phyloP scores from a whole-genome alignment of 345 rosid species.

The Microcos paniculata region DNA sequence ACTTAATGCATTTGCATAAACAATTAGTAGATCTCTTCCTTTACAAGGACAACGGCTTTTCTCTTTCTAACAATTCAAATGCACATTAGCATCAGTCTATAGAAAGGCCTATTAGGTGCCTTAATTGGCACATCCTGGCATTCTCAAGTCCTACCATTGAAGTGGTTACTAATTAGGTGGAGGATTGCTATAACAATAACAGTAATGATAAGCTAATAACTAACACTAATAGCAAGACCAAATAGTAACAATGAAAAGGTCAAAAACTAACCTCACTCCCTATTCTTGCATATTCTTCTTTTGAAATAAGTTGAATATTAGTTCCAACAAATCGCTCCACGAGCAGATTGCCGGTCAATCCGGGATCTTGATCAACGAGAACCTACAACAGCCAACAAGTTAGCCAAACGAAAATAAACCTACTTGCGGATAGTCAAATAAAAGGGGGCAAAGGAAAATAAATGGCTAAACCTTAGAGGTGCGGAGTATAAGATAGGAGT shows the following conservation, averaged over 20 bases:
- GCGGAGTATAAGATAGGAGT: conserved; percentile 66
- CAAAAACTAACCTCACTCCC: conserved; percentile 74
- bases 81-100: not conserved
- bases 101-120: no score
- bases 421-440: not conserved
- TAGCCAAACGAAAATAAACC: not conserved
- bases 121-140: no score
- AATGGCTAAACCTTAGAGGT: conserved; percentile 60
- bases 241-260: conserved; percentile 9
- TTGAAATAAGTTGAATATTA: conserved; percentile 76
- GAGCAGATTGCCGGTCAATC: conserved; percentile 79
- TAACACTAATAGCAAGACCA: not conserved
- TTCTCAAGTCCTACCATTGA: no score
- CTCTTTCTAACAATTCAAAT: not conserved
- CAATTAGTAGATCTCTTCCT: not conserved
- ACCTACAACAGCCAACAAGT: conserved; percentile 41
- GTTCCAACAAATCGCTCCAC: conserved; percentile 92
- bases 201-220: not conserved
- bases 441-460: not conserved
- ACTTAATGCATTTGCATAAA: not conserved
- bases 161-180: not conserved
- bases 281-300: conserved; percentile 80
- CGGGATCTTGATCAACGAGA: conserved; percentile 85
- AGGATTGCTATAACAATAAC: not conserved
- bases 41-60: not conserved